phyloP scores from a whole-genome alignment of 257 asterid genomes.

The Solanum pimpinellifolium region DNA sequence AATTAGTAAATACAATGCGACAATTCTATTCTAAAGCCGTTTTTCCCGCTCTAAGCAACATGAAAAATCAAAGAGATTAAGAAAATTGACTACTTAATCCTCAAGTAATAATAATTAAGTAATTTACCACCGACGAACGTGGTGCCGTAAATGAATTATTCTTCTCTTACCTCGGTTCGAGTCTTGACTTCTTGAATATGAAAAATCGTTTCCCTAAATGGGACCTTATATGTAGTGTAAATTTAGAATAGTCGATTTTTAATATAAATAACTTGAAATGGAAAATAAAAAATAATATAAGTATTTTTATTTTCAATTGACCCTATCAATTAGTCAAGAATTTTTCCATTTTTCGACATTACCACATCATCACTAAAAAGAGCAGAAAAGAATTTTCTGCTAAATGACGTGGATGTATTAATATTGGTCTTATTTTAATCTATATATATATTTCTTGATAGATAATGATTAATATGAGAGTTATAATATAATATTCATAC shows the following conservation, averaged over 20 bases:
- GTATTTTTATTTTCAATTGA: neutral
- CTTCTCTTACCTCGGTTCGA: no score
- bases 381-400: no score
- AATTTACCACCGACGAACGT: no score
- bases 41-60: neutral
- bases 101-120: neutral
- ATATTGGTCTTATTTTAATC: neutral
- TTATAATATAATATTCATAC: no score
- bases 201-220: no score
- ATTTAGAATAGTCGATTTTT: no score
- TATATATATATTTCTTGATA: no score
- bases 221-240: fast-evolving
- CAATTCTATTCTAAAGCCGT: neutral
- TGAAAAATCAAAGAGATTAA: neutral
- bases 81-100: neutral
- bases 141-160: no score
- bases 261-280: no score
- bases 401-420: neutral
- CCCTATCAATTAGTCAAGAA: neutral
- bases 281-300: no score
- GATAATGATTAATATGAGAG: no score
- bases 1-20: neutral
- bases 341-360: neutral
- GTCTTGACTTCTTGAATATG: no score
- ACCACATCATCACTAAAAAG: neutral